Conservation (phyloP, 2,329 filamentous ascomycete species). For the Sporothrix curviconia region DNA sequence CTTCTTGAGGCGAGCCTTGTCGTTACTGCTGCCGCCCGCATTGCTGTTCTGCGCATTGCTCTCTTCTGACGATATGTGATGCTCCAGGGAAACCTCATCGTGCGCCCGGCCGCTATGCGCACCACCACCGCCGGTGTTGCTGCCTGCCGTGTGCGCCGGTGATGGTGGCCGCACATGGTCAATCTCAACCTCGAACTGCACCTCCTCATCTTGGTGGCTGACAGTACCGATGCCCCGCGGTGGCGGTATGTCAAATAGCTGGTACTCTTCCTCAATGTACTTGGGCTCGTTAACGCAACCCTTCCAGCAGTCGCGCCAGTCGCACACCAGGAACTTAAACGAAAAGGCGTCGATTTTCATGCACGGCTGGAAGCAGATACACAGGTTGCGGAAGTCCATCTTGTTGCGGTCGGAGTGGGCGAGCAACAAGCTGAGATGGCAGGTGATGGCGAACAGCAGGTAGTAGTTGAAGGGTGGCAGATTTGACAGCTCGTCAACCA, state of each 20-base stretch:
- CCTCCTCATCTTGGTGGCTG: conserved; percentile 15
- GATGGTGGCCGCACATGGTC: conserved; percentile 7
- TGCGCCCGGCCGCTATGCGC: conserved; percentile 8
- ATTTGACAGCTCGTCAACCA: conserved; percentile 83
- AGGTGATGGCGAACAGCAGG: conserved; percentile 92
- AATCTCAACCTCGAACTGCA: neutral
- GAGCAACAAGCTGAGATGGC: conserved; percentile 84
- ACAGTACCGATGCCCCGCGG: conserved; percentile 40
- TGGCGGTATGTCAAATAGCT: conserved; percentile 51
- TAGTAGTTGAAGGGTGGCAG: conserved; percentile 98
- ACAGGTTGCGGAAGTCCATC: conserved; percentile 94
- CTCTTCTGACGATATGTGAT: conserved; percentile 58
- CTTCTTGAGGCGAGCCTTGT: conserved; percentile 34
- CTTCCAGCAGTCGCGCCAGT: conserved; percentile 97
- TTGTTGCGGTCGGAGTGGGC: conserved; percentile 94
- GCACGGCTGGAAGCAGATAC: conserved; percentile 94
- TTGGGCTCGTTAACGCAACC: conserved; percentile 86
- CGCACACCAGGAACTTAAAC: conserved; percentile 89
- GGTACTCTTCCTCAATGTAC: conserved; percentile 65
- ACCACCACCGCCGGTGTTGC: conserved; percentile 21
- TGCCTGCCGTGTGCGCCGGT: conserved; percentile 11
- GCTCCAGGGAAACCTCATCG: conserved; percentile 37
- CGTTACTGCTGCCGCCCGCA: conserved; percentile 24
- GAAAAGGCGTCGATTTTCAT: conserved; percentile 94
- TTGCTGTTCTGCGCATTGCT: conserved; percentile 49